Base-by-base conservation (phyloP, 2,329 filamentous ascomycete genomes). In the Colletotrichum magnum region DNA sequence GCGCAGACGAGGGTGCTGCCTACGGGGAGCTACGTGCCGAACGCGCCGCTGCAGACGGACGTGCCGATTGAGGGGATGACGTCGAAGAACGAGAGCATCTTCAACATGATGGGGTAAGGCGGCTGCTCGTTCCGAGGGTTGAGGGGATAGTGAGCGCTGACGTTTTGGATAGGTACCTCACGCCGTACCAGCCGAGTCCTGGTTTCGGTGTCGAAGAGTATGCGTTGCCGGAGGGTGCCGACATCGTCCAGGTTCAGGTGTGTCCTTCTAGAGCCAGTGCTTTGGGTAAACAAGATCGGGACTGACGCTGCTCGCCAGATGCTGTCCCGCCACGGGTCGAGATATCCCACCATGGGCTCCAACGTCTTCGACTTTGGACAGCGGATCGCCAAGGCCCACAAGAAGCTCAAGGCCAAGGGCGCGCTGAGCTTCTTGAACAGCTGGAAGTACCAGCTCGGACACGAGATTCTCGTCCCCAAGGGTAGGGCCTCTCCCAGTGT, bases 191-290 rank as follows among this genome's bases (percentile, higher is more conserved):
- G 70, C 89, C 92, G 0, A 90, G 91, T 64, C 88, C 91, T 0
- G 93, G 93, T 1, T 94, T 94, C 72, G 93, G 93, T 3, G 91
- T 93, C 0, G 83, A 91, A 16, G 93, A 95, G 78, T 92, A 91
- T 73, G 84, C 91, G 3, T 78, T 93, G 16, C 92, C 92, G 1
- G 77, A 83, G 6, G 91, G 89, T 13, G 87, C 92, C 0, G 89
- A 91, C 67, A 92, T 94, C 58, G 83, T 90, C 32, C 91, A 93
- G 81, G 82, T 94, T 21, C 87, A 88, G 70, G 80, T 81, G 61
- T 56, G 77, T 32, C 28, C 28, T 32, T 50, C n/a, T 50, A 4
- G n/a, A 10, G n/a, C 21, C 16, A 10, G n/a, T 50, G 16, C 6
- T 10, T 21, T 10, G 6, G 47, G 10, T 18, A 21, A n/a, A 7